These are phyloP conservation scores for Jimgerdemannia flammicorona DNA, from an alignment of 192 early-diverging fungal genomes.

Conservation along the genomic window DNA sequence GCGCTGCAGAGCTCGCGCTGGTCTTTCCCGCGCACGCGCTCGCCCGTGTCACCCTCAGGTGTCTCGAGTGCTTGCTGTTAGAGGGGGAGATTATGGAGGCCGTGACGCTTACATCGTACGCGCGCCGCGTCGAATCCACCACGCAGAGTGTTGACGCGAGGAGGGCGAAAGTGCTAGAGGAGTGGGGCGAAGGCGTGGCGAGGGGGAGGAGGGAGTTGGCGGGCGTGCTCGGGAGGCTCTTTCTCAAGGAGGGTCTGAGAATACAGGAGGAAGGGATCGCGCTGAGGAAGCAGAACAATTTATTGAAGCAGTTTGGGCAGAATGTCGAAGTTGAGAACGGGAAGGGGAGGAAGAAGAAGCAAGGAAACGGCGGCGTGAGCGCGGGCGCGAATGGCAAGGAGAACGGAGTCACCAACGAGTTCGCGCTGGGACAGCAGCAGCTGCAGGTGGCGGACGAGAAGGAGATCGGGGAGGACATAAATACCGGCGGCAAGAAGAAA, in stretches of 20 bases:
- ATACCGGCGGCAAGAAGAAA: neutral
- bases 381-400: neutral
- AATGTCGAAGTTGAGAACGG: no score
- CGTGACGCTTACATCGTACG: slow-evolving; percentile 44
- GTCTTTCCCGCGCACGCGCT: slow-evolving; percentile 54
- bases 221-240: slow-evolving; percentile 65
- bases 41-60: slow-evolving; percentile 49
- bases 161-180: slow-evolving; percentile 59
- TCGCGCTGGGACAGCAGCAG: no score
- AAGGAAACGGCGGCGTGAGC: slow-evolving; percentile 11
- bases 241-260: slow-evolving; percentile 72
- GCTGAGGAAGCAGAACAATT: slow-evolving; percentile 44
- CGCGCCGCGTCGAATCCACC: slow-evolving; percentile 53
- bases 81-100: slow-evolving; percentile 72
- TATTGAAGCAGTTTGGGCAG: slow-evolving; percentile 48
- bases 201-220: slow-evolving; percentile 66
- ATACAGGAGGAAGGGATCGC: slow-evolving; percentile 58
- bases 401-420: no score
- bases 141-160: slow-evolving; percentile 40
- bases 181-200: slow-evolving; percentile 66
- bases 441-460: no score
- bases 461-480: no score
- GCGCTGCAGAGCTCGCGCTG: slow-evolving; percentile 46
- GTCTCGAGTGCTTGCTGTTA: slow-evolving; percentile 65
- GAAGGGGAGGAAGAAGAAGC: neutral